Conservation (phyloP, 805 yeast genomes). For the Geotrichum ghanense region DNA sequence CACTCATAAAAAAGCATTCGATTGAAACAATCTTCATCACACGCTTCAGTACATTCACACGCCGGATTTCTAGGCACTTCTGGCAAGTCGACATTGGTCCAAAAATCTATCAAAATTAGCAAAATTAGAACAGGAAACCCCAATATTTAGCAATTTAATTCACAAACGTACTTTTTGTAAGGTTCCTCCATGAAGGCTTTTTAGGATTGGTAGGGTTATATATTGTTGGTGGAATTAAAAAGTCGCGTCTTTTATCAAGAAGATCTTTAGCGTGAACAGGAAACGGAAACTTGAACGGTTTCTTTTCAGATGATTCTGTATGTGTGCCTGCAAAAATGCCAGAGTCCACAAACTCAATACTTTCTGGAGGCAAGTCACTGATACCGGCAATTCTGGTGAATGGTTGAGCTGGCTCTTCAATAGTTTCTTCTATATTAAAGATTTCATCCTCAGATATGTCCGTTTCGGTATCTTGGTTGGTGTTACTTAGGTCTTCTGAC, state of each 20-base stretch:
- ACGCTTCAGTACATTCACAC: slow-evolving; percentile 18
- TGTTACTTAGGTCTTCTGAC: neutral
- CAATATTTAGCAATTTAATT: neutral
- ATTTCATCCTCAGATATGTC: neutral
- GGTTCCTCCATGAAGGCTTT: neutral
- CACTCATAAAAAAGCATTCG: slow-evolving; percentile 27
- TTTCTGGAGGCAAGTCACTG: neutral
- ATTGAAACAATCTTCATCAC: slow-evolving; percentile 29
- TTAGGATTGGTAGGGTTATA: slow-evolving; percentile 18
- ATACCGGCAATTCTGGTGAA: neutral
- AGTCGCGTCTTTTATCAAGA: slow-evolving; percentile 7
- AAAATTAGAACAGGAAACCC: neutral
- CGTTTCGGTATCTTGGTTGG: neutral
- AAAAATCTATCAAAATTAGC: neutral
- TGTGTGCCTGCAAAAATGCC: neutral
- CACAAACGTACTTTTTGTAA: neutral
- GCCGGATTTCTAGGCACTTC: slow-evolving; percentile 5
- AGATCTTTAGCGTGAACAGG: slow-evolving; percentile 4
- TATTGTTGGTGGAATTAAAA: slow-evolving; percentile 21
- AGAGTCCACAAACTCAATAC: neutral
- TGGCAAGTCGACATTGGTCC: neutral
- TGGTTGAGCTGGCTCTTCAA: neutral
- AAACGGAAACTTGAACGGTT: slow-evolving; percentile 2
- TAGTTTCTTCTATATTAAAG: neutral
- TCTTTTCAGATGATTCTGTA: neutral